Base-by-base conservation (phyloP, 2,329 filamentous ascomycete species). In the Fusarium xyrophilum region DNA sequence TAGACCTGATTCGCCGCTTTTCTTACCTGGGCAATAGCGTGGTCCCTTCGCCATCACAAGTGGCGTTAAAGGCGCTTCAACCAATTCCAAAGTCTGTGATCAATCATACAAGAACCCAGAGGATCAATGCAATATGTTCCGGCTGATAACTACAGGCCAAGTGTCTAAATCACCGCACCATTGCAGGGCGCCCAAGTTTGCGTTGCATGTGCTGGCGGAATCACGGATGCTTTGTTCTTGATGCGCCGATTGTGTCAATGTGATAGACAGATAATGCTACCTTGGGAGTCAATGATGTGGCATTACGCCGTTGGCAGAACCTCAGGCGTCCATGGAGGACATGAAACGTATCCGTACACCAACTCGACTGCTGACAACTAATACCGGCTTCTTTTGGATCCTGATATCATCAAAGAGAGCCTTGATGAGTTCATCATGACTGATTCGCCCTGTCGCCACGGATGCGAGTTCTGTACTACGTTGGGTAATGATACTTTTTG, bases 201-300 rank as follows among this genome's bases (percentile, higher is more conserved):
- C 17, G 56, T 68, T 56, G 33, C 17, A 62, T 68, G 64, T 43
- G 67, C 36, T 70, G 67, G 67, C 60, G 25, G 53, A 35, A 28
- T 40, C 35, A 40, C n/a, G 25, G 25, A 53, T 47, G 51, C 57
- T 50, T 35, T 58, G 40, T 53, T 51, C 56, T 52, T 40, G 51
- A 50, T 25, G 46, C 46, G 23, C 23, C 19, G 23, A 36, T 28
- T 27, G 39, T 56, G 50, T 48, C 47, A 67, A 67, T 40, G 63
- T 66, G 63, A 47, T 52, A 62, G 28, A 35, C 35, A 63, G 10
- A 63, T 27, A 32, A 73, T 66, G 54, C 58, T 56, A 68, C 63
- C 40, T 50, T 43, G 47, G 50, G 52, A 44, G 40, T 51, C 50
- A 60, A 63, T 73, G 68, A 73, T 73, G 71, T 73, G 71, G 71